Evolutionary conservation across 139 green algal genomes (phyloP).

Genomic region (Marvania coccoides): DNA sequence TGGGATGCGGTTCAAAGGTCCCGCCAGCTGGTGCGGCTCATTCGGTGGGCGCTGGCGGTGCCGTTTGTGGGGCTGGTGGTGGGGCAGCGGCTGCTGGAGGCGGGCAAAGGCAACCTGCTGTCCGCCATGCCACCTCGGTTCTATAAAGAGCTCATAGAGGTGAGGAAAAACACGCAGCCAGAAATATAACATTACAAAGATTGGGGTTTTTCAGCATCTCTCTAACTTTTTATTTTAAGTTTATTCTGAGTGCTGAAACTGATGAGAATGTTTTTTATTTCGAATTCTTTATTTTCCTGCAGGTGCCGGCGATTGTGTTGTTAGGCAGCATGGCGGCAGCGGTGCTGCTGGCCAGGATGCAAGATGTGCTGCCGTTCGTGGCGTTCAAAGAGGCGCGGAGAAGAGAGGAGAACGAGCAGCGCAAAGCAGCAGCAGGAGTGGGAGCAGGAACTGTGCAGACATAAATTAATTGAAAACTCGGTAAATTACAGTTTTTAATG

Average conservation of each 20-base stretch:
- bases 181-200: too few relatives aligned
- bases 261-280: too few relatives aligned
- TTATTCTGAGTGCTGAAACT: too few relatives aligned
- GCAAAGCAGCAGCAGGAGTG: too few relatives aligned
- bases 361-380: constrained; percentile 18
- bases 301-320: constrained; percentile 15
- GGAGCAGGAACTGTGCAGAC: too few relatives aligned
- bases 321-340: constrained; percentile 6
- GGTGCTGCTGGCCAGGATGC: constrained; percentile 4
- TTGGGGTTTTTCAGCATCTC: too few relatives aligned
- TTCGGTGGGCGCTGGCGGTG: constrained; percentile 21
- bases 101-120: constrained; percentile 1
- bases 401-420: background rate
- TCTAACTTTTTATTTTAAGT: too few relatives aligned
- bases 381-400: background rate
- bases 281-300: too few relatives aligned
- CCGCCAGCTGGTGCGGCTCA: constrained; percentile 4
- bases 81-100: background rate
- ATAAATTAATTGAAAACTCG: too few relatives aligned
- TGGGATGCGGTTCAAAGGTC: constrained; percentile 15
- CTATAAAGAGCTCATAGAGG: constrained; percentile 27
- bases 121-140: constrained; percentile 12
- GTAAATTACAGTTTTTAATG: too few relatives aligned
- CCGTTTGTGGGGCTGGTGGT: constrained; percentile 30
- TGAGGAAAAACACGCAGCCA: too few relatives aligned